Evolutionary conservation across 1,284 basidiomycete species (phyloP).

Genomic region (Coniferiporia sulphurascens): DNA sequence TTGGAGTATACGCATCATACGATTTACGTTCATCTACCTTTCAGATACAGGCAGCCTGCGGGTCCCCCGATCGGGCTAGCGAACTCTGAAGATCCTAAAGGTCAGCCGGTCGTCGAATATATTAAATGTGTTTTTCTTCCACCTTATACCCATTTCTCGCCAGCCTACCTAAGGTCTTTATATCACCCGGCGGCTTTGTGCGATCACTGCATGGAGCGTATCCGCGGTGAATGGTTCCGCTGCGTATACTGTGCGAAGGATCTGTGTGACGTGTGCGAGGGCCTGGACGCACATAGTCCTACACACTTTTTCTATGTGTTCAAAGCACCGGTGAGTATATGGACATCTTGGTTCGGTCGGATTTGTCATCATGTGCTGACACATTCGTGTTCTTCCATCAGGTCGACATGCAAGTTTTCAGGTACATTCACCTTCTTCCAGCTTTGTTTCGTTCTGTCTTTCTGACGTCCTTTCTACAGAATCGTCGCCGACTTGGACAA

Average conservation of each 20-base stretch:
- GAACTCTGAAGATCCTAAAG: slow-evolving; percentile 49
- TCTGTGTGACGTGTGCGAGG: slow-evolving; percentile 75
- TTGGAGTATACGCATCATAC: background rate
- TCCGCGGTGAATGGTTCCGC: slow-evolving; percentile 80
- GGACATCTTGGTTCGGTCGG: background rate
- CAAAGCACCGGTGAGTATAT: slow-evolving; percentile 61
- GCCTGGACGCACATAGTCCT: slow-evolving; percentile 72
- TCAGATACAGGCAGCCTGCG: slow-evolving; percentile 63
- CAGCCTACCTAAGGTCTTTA: slow-evolving; percentile 68
- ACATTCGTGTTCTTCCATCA: slow-evolving; percentile 22
- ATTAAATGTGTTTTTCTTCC: slow-evolving; percentile 2
- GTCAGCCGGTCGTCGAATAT: slow-evolving; percentile 32
- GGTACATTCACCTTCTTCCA: slow-evolving; percentile 31
- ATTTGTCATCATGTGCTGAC: background rate
- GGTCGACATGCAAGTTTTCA: slow-evolving; percentile 58
- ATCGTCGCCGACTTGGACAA: slow-evolving; percentile 56
- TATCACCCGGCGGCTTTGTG: slow-evolving; percentile 66
- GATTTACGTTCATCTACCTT: slow-evolving; percentile 7
- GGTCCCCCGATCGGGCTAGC: slow-evolving; percentile 46
- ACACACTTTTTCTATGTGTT: slow-evolving; percentile 83
- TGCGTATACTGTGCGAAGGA: slow-evolving; percentile 84
- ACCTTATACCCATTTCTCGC: background rate
- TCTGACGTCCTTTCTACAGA: slow-evolving; percentile 31
- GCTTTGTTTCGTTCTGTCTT: background rate
- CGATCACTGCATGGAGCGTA: slow-evolving; percentile 69